Evolutionary conservation across 169 alveolate genomes (phyloP), one percentile per base, ranked within the genome.

Genomic region (Plasmodium coatneyi): DNA sequence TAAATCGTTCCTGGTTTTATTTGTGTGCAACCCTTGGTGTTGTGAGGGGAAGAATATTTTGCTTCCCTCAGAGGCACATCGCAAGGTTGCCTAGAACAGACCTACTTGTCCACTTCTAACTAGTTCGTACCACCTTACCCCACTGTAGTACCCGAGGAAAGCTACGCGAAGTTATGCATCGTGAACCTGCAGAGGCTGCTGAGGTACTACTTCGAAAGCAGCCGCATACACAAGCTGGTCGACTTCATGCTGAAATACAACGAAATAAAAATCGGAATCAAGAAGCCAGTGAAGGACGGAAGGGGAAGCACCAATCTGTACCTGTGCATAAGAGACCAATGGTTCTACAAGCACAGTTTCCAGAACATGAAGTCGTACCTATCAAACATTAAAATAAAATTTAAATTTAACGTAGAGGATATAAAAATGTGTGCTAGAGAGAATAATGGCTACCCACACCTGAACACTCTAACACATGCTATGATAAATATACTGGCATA

Each of bases 401-500:
- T 89, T 34, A 79, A 79, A 5, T 60, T 89, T 36, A 80, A 79
- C 46, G 34, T 80, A 3, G 72, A 89, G 39, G 94, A 89, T 34
- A 25, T 89, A 30, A 89, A 89, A 79, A 14, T 9, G 36, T 89
- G 94, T 52, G 25, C 81, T 32, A 28, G 39, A 41, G 25, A 78
- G 43, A n/a, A 72, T 49, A 25, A 9, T 39, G 36, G 56, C 2
- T 78, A 89, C 28, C 25, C 82, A 41, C 89, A 79, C 79, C 81
- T 89, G 41, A 80, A 30, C 3, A 60, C 49, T 25, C 36, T 89
- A 89, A 89, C 87, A 19, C 36, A 79, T 79, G 30, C 71, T 79
- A 79, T 89, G 89, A 6, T 89, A 79, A 91, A 78, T 25, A 71
- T 80, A 81, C 82, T 91, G 83, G 95, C 84, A 34, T 80, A 81